Conservation (phyloP, 306 rosid genomes). For the Gillenia trifoliata region DNA sequence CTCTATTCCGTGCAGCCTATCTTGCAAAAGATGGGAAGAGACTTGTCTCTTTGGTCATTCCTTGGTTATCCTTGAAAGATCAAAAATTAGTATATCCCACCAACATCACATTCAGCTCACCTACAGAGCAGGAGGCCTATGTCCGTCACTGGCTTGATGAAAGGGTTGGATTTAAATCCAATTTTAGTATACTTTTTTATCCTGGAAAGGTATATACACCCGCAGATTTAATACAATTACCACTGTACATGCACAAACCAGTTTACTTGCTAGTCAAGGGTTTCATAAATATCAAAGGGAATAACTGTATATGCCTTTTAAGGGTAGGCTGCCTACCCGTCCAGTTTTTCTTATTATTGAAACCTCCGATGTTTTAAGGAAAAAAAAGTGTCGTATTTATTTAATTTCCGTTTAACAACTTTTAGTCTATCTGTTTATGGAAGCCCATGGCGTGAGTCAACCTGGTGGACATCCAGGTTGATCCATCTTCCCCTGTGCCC, state of each 20-base stretch:
- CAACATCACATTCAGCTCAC: constrained; percentile 57
- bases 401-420: background rate
- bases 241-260: background rate
- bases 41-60: constrained; percentile 71
- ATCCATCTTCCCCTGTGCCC: background rate
- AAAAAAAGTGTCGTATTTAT: background rate
- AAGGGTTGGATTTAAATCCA: constrained; percentile 58
- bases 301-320: too few relatives aligned
- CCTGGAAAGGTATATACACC: constrained; percentile 62
- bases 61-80: constrained; percentile 82
- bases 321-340: background rate
- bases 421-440: background rate
- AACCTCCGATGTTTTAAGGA: background rate
- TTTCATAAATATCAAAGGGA: background rate
- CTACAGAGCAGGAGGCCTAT: constrained; percentile 64
- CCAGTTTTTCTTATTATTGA: background rate
- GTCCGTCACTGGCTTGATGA: constrained; percentile 77
- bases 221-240: constrained; percentile 13
- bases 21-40: constrained; percentile 60
- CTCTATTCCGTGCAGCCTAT: constrained; percentile 90
- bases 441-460: background rate
- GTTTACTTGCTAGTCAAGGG: background rate
- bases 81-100: constrained; percentile 75
- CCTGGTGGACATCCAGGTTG: background rate
- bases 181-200: constrained; percentile 60